Evolutionary conservation across 495 filamentous ascomycete species (phyloP), one percentile per base, ranked within the genome.

Genomic region (Collariella sp.): DNA sequence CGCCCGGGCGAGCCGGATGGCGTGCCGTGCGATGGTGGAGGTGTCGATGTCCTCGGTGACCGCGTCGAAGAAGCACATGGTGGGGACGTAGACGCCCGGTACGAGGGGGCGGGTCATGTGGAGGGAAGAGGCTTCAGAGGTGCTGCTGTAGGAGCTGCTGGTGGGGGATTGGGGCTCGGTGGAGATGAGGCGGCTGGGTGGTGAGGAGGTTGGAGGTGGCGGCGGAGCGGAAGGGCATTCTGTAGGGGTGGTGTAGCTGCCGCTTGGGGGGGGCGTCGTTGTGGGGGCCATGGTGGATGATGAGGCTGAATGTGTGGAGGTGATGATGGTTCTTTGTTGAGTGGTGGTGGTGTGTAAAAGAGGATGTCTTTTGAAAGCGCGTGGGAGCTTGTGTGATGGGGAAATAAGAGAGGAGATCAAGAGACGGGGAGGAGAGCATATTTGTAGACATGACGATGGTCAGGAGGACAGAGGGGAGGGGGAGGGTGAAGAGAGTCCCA

Each of bases 21-120:
- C 86, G 67, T 96, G 90, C 51, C 75, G 83, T 50, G 79, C 77
- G 46, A 83, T 85, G 34, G 86, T 85, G 33, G 64, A 59, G 9
- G 84, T 65, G 61, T 94, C 88, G 52, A 95, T 76, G 35, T 91
- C 82, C 67, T 95, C 89, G 19, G 85, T 88, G 19, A 76, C 75
- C 9, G 81, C 78, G 60, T 91, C 77, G 70, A 95, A 94, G 75
- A 94, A 91, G 64, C 87, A 90, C 75, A 89, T 83, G 19, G 86
- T 91, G 12, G 89, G 89, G 44, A 86, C 85, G 64, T 94, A 94
- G 61, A 90, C 85, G 63, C 89, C 89, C 29, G 85, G 82, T 26
- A 83, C 79, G 40, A 93, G 80, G 40, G 84, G 80, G 20, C 83
- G 82, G 33, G 63, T 68, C 50, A 71, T 72, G 56, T 75, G 72